Base-by-base conservation (phyloP, 75 land plant species). In the Adiantum capillusveneris region DNA sequence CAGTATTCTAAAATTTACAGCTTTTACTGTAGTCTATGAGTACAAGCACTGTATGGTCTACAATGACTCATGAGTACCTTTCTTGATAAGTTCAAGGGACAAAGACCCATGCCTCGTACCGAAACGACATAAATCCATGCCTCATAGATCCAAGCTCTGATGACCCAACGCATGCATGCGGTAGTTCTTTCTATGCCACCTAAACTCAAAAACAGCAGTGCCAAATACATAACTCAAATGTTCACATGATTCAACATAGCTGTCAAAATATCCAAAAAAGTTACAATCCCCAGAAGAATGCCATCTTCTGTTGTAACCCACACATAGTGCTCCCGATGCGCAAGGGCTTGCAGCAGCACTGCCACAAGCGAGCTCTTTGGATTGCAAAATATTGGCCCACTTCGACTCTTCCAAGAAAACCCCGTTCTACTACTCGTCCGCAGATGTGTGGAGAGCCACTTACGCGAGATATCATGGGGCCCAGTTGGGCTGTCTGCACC, bases 321-420 rank as follows among this genome's bases (percentile, higher is more conserved):
- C 1, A 88, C 78, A 60, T 88, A 79, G 37, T 67, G 69, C 19
- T 75, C 84, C 0, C 93, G 72, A 54, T 84, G 85, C 0, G 93
- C 83, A 22, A 88, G 72, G 9, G 89, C 85, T 48, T 88, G 93
- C 31, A 79, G 70, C 85, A 85, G 81, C 31, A 88, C 89, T 13
- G 93, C 93, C 27, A 88, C 75, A 60, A 88, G 46, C 18, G 93
- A 84, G 56, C 89, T 88, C 76, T 67, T 59, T 7, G 80, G 81
- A 27, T 69, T 64, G 58, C 90, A 86, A 5, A 70, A 70, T 0
- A 79, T 66, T 1, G 80, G 70, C 80, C 67, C 50, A 46, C 50
- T 46, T n/a, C 50, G 22, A 46, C 6, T 3, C 17, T 21, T 46
- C 13, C 14, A 9, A 34, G 37, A 34, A 3, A 25, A 17, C 7